Evolutionary conservation across 371 early-diverging fungal genomes (phyloP).

Genomic region (Saksenaea oblongispora): DNA sequence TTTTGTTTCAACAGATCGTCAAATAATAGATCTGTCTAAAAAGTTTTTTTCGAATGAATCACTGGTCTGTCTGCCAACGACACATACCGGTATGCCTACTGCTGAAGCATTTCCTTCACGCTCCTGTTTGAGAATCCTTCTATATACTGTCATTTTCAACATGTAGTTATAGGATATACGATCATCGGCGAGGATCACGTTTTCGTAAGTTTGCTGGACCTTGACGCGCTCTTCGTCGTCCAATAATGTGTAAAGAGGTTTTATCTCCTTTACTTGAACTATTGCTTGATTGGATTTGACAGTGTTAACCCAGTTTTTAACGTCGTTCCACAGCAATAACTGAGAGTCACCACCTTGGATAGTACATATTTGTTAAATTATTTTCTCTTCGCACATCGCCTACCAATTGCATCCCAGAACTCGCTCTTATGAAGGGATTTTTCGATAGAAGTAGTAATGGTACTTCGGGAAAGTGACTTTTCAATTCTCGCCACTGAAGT

Average conservation of each 20-base stretch:
- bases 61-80: background rate
- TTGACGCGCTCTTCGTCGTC: background rate
- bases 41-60: background rate
- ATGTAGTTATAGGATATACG: background rate
- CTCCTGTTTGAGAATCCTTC: background rate
- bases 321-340: background rate
- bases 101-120: background rate
- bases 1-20: background rate
- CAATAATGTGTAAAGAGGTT: background rate
- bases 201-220: background rate
- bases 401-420: background rate
- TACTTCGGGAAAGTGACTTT: background rate
- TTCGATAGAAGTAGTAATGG: background rate
- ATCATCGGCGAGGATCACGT: background rate
- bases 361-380: background rate
- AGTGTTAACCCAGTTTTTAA: background rate
- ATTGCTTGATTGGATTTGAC: background rate
- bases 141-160: background rate
- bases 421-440: background rate
- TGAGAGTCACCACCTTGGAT: background rate
- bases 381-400: background rate
- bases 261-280: background rate
- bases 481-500: background rate
- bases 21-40: background rate
- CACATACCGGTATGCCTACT: background rate